These are phyloP conservation scores for Sporisorium reilianum DNA, from an alignment of 1,284 basidiomycete genomes.

Conservation along the genomic window DNA sequence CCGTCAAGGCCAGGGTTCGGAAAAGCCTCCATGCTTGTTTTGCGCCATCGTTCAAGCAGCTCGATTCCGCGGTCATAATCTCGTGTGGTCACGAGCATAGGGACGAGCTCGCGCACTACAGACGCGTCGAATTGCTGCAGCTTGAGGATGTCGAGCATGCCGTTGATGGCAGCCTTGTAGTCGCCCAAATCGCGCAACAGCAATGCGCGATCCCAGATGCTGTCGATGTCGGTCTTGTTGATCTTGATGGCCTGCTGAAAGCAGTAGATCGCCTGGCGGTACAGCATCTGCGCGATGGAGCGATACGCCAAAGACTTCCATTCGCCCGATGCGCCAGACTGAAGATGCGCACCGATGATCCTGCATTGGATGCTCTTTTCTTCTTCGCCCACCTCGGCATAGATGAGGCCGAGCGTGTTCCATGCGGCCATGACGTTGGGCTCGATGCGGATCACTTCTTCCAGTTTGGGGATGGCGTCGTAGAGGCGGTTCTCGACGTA, in stretches of 20 bases:
- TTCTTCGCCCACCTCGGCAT: conserved; percentile 77
- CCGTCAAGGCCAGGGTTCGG: conserved; percentile 52
- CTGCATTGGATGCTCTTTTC: conserved; percentile 83
- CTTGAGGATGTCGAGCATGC: conserved; percentile 81
- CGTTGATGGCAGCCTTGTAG: conserved; percentile 80
- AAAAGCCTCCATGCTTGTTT: conserved; percentile 68
- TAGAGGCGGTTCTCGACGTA: conserved; percentile 80
- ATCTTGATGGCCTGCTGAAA: conserved; percentile 84
- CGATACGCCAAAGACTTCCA: conserved; percentile 80
- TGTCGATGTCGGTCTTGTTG: conserved; percentile 83
- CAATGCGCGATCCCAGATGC: conserved; percentile 88
- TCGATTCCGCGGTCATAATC: conserved; percentile 77
- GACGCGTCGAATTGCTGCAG: conserved; percentile 83
- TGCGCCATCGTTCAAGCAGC: conserved; percentile 77
- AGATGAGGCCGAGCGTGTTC: conserved; percentile 85
- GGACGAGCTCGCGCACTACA: conserved; percentile 82
- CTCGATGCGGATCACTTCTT: conserved; percentile 93
- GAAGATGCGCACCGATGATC: conserved; percentile 90
- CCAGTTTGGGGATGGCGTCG: conserved; percentile 82
- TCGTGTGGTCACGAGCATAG: conserved; percentile 79
- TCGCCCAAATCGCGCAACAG: conserved; percentile 83
- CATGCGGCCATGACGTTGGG: conserved; percentile 85
- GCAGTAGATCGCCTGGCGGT: conserved; percentile 91
- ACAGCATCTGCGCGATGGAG: conserved; percentile 77
- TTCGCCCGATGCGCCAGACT: conserved; percentile 80